Conservation (phyloP, 371 early-diverging fungal genomes). For the Saksenaea vasiformis region DNA sequence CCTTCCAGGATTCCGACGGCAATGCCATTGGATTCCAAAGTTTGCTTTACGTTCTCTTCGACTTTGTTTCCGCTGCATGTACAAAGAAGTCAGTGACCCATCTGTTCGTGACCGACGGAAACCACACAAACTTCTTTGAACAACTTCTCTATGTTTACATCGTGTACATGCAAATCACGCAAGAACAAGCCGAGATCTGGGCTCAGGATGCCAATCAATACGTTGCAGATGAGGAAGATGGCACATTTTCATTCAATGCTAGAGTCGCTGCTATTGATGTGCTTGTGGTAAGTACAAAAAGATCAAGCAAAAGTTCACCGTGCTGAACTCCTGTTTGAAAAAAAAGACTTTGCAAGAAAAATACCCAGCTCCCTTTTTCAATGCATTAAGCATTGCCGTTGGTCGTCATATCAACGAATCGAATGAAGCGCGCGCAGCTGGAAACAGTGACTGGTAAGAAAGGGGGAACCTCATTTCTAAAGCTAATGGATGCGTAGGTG, state of each 20-base stretch:
- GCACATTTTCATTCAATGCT: slow-evolving; percentile 78
- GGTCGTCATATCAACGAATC: slow-evolving; percentile 60
- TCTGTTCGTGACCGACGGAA: slow-evolving; percentile 43
- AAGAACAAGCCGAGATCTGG: slow-evolving; percentile 84
- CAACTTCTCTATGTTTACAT: slow-evolving; percentile 66
- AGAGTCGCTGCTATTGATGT: slow-evolving; percentile 84
- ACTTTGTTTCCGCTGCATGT: slow-evolving; percentile 65
- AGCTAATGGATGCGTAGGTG: slow-evolving; percentile 51
- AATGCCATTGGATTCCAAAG: slow-evolving; percentile 74
- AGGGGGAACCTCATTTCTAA: not conserved
- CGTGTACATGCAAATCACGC: slow-evolving; percentile 81
- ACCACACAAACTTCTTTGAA: slow-evolving; percentile 53
- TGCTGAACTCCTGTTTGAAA: too few relatives aligned
- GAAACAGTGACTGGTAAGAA: slow-evolving; percentile 54
- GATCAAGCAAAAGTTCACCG: not conserved
- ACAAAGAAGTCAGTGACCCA: slow-evolving; percentile 51
- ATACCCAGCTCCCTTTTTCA: slow-evolving; percentile 59
- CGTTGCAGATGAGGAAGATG: slow-evolving; percentile 90
- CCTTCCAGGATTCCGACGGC: slow-evolving; percentile 77
- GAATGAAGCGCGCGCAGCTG: slow-evolving; percentile 48
- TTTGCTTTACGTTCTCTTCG: slow-evolving; percentile 71
- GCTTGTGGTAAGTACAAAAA: slow-evolving; percentile 45
- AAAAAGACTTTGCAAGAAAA: slow-evolving; percentile 57
- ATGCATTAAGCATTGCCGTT: slow-evolving; percentile 57
- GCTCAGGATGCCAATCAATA: slow-evolving; percentile 80